phyloP scores from a whole-genome alignment of 2,329 filamentous ascomycete species.

The Fusarium irregulare region DNA sequence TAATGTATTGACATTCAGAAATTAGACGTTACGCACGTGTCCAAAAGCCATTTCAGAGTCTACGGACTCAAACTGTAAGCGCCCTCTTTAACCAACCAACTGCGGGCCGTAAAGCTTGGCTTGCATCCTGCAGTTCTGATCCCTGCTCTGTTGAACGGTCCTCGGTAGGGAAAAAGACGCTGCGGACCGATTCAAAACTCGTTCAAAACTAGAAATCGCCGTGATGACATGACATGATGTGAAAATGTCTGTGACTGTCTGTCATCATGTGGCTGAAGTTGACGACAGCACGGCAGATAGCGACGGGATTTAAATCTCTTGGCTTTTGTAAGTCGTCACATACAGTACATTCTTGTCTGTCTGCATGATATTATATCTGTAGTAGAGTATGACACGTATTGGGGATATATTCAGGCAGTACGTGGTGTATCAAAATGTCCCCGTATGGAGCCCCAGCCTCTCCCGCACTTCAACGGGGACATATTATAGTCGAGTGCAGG shows the following conservation, averaged over 20 bases:
- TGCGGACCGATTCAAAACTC: slow-evolving; percentile 23
- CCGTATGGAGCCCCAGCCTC: slow-evolving; percentile 24
- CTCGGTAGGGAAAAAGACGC: background rate
- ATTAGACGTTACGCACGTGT: slow-evolving; percentile 40
- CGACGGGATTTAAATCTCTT: background rate
- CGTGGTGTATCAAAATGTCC: background rate
- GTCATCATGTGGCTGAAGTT: slow-evolving; percentile 7
- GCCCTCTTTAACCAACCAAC: slow-evolving; percentile 22
- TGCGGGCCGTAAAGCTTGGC: slow-evolving; percentile 32
- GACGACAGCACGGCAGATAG: slow-evolving; percentile 1
- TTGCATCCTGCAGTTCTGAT: slow-evolving; percentile 10
- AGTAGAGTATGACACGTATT: background rate
- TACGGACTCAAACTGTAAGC: slow-evolving; percentile 23
- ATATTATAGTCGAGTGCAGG: slow-evolving; percentile 9
- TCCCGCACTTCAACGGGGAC: slow-evolving; percentile 21
- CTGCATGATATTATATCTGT: background rate
- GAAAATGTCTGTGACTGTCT: background rate
- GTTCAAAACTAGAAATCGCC: slow-evolving; percentile 28
- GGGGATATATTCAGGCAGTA: background rate
- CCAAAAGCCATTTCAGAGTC: slow-evolving; percentile 4
- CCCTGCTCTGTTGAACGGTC: slow-evolving; percentile 16
- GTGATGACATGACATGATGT: slow-evolving; percentile 6
- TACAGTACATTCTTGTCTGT: background rate
- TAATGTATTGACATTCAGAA: background rate
- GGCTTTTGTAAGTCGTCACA: background rate